phyloP scores from a whole-genome alignment of 768 basidiomycete genomes.

The Coprinellus micaceus region DNA sequence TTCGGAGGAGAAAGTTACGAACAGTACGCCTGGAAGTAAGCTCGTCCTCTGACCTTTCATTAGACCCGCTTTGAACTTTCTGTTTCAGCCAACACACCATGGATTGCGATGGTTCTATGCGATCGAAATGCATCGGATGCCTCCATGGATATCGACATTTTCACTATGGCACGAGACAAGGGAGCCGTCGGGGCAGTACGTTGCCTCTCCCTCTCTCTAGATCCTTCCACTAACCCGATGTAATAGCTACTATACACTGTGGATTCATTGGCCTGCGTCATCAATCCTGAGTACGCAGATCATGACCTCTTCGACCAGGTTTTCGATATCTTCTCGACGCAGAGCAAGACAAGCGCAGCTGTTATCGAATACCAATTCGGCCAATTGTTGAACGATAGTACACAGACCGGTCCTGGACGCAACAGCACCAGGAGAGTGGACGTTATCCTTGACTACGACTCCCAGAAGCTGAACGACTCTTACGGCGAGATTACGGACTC shows the following conservation, averaged over 20 bases:
- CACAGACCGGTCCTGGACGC: conserved; percentile 21
- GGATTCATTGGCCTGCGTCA: conserved; percentile 66
- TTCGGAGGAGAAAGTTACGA: conserved; percentile 53
- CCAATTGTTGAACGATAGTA: conserved; percentile 50
- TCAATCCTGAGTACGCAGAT: conserved; percentile 61
- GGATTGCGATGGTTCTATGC: conserved; percentile 88
- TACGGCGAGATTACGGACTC: conserved; percentile 39
- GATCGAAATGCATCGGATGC: conserved; percentile 70
- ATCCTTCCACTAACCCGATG: background rate
- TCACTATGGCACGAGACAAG: conserved; percentile 72
- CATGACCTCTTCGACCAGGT: conserved; percentile 58
- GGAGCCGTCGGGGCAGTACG: conserved; percentile 80
- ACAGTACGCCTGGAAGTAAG: conserved; percentile 48
- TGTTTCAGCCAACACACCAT: conserved; percentile 66
- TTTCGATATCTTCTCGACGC: conserved; percentile 76
- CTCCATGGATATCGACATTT: conserved; percentile 64
- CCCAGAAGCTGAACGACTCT: conserved; percentile 57
- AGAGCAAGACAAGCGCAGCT: conserved; percentile 53
- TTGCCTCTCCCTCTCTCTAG: conserved; percentile 10
- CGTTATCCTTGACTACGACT: conserved; percentile 53
- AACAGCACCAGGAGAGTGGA: too few relatives aligned
- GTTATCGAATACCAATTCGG: conserved; percentile 57
- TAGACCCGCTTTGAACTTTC: conserved; percentile 8
- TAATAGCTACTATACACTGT: conserved; percentile 78
- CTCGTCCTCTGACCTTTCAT: conserved; percentile 1